phyloP scores from a whole-genome alignment of 129 eudicot genomes.

The Helichrysum umbraculigerum region DNA sequence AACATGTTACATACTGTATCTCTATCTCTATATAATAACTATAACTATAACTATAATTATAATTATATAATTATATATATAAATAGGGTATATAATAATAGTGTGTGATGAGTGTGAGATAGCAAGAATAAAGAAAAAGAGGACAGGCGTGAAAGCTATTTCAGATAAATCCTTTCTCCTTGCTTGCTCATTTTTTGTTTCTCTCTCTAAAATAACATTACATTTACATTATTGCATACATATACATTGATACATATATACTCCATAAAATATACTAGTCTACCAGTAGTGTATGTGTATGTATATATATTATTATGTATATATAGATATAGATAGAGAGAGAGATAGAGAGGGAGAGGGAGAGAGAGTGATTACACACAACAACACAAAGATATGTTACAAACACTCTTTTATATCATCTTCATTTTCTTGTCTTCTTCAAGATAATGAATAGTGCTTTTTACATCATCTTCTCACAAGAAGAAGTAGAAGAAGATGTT shows the following conservation, averaged over 20 bases:
- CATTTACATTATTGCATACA: too few species aligned
- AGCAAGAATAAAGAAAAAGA: slow-evolving; percentile 24
- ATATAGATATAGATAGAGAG: slow-evolving; percentile 11
- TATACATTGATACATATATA: too few species aligned
- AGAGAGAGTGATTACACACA: neutral
- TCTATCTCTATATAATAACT: too few species aligned
- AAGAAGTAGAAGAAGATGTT: neutral
- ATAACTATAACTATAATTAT: too few species aligned
- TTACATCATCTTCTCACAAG: slow-evolving; percentile 47
- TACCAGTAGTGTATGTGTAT: neutral
- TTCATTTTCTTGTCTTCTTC: slow-evolving; percentile 35
- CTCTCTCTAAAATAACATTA: slow-evolving; percentile 17
- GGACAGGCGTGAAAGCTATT: slow-evolving; percentile 48
- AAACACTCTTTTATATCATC: slow-evolving; percentile 15
- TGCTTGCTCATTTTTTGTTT: slow-evolving; percentile 36
- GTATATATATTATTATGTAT: neutral
- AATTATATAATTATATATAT: too few species aligned
- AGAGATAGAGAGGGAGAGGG: slow-evolving; percentile 23
- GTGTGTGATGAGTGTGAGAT: slow-evolving; percentile 13
- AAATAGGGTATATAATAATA: neutral
- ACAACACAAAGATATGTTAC: slow-evolving; percentile 32
- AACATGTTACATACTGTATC: too few species aligned
- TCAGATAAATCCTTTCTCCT: slow-evolving; percentile 46
- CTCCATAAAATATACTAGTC: slow-evolving; percentile 1
- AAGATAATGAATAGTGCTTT: slow-evolving; percentile 64